phyloP scores from a whole-genome alignment of 306 rosid genomes.

The Quercus rubra region DNA sequence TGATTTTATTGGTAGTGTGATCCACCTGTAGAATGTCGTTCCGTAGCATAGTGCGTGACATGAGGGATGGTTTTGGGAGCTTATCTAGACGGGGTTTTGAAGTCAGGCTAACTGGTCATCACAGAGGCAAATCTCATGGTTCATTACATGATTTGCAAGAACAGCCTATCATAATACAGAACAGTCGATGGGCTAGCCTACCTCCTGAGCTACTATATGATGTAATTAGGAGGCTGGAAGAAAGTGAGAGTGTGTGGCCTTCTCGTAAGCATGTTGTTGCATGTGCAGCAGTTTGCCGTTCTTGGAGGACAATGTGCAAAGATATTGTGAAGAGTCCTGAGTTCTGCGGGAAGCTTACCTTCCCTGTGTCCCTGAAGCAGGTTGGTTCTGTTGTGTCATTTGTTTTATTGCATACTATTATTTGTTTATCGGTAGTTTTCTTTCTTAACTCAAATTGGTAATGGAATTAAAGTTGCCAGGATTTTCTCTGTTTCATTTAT shows the following conservation, averaged over 20 bases:
- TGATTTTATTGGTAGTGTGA: constrained; percentile 18
- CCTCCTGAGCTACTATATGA: constrained; percentile 78
- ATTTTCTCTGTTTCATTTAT: background rate
- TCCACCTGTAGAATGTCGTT: constrained; percentile 60
- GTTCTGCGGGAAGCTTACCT: constrained; percentile 78
- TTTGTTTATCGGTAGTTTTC: background rate
- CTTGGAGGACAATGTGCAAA: constrained; percentile 91
- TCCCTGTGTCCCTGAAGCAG: constrained; percentile 88
- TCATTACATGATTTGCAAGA: constrained; percentile 69
- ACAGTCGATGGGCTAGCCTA: constrained; percentile 77
- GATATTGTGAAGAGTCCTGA: constrained; percentile 76
- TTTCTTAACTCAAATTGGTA: background rate
- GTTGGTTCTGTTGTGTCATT: constrained; percentile 21
- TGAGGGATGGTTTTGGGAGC: constrained; percentile 87
- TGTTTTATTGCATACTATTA: background rate
- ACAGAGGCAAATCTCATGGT: constrained; percentile 81
- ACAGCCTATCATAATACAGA: constrained; percentile 61
- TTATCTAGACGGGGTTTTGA: constrained; percentile 82
- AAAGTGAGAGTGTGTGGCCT: constrained; percentile 84
- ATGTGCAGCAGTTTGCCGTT: constrained; percentile 80
- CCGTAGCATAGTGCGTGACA: constrained; percentile 89
- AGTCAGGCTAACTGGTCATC: constrained; percentile 60
- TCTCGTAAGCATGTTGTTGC: constrained; percentile 81
- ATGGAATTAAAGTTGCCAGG: background rate
- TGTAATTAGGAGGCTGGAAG: constrained; percentile 77